These are phyloP conservation scores for Oryza glaberrima DNA, from an alignment of 176 grass and related monocot species.

Conservation along the genomic window DNA sequence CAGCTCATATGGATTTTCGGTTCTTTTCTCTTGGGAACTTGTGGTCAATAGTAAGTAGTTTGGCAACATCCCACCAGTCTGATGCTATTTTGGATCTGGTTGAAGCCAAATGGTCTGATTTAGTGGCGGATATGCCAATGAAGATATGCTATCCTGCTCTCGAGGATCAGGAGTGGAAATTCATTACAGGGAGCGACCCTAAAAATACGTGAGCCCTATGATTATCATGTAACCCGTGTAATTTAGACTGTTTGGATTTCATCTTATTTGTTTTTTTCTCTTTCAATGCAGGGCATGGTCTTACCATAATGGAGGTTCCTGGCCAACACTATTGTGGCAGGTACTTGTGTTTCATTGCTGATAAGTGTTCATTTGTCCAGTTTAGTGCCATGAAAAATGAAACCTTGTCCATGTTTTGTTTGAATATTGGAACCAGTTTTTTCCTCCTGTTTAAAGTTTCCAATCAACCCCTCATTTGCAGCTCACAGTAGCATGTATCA, in stretches of 20 bases:
- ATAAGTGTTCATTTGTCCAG: slow-evolving; percentile 9
- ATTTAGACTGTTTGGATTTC: neutral
- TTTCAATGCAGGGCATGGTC: slow-evolving; percentile 80
- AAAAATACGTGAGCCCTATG: slow-evolving; percentile 71
- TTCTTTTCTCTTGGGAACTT: slow-evolving; percentile 90
- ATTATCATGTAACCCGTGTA: slow-evolving; percentile 1
- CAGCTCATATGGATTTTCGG: slow-evolving; percentile 91
- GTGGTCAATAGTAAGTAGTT: slow-evolving; percentile 84
- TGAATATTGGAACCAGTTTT: neutral
- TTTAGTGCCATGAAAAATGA: neutral
- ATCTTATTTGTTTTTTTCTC: slow-evolving; percentile 10
- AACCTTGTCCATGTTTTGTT: slow-evolving; percentile 24
- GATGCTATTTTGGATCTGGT: slow-evolving; percentile 87
- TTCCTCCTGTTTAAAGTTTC: neutral
- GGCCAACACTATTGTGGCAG: slow-evolving; percentile 94
- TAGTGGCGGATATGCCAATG: slow-evolving; percentile 83
- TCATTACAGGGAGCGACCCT: slow-evolving; percentile 84
- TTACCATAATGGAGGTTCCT: slow-evolving; percentile 90
- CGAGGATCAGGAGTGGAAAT: slow-evolving; percentile 86
- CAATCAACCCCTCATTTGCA: slow-evolving; percentile 47
- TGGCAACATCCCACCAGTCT: slow-evolving; percentile 68
- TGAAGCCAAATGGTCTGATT: slow-evolving; percentile 83
- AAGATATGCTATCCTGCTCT: slow-evolving; percentile 92
- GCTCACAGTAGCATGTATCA: slow-evolving; percentile 81
- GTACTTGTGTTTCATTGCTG: slow-evolving; percentile 32